Evolutionary conservation across 1,284 basidiomycete species (phyloP).

Genomic region (Cutaneotrichosporon spelunceum): DNA sequence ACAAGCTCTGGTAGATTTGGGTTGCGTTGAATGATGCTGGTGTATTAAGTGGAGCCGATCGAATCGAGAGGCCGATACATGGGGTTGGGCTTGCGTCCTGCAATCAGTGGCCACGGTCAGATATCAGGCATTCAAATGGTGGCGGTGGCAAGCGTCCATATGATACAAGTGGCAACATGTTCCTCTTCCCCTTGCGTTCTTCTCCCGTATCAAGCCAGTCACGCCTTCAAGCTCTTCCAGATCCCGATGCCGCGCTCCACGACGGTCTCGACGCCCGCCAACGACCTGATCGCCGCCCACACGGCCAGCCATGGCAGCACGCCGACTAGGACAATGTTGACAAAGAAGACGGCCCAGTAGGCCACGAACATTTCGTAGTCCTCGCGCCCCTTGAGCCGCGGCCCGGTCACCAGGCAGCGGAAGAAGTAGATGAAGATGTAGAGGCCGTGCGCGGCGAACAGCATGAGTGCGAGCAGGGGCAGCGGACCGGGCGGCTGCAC

Average conservation of each 20-base stretch:
- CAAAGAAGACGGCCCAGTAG: constrained; percentile 6
- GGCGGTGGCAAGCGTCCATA: background rate
- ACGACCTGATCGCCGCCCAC: background rate
- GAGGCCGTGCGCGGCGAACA: constrained; percentile 5
- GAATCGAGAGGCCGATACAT: background rate
- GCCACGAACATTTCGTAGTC: constrained; percentile 9
- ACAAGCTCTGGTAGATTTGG: background rate
- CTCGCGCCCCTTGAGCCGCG: background rate
- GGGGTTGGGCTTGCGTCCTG: background rate
- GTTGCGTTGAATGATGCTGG: background rate
- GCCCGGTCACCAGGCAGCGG: constrained; percentile 3
- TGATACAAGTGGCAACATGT: background rate
- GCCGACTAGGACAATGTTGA: constrained; percentile 2
- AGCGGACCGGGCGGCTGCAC: constrained; percentile 3
- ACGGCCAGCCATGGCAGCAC: background rate
- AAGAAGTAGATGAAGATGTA: constrained; percentile 11
- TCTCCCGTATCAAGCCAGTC: background rate
- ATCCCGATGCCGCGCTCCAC: background rate
- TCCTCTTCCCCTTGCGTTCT: background rate
- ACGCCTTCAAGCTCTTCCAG: background rate
- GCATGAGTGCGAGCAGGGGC: constrained; percentile 6
- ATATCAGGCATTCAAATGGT: background rate
- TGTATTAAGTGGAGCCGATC: background rate
- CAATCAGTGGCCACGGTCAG: background rate
- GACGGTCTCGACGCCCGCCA: background rate